Evolutionary conservation across 2,329 filamentous ascomycete genomes (phyloP).

Genomic region (Hymenoscyphus fraxineus): DNA sequence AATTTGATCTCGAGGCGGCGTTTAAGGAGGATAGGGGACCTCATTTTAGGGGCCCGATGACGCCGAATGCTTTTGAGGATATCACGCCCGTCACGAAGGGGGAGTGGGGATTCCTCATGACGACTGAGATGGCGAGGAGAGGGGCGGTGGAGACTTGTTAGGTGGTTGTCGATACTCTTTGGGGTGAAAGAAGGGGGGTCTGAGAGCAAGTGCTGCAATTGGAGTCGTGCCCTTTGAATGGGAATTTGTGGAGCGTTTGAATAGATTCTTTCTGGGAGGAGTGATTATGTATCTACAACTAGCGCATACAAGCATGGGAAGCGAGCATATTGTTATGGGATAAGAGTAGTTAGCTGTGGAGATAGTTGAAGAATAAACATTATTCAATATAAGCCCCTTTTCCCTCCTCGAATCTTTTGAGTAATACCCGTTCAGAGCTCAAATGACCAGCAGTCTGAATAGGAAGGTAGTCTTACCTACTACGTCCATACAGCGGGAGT

Average conservation of each 20-base stretch:
- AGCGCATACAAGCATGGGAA: not conserved
- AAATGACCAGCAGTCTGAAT: no score
- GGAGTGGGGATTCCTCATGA: slow-evolving; percentile 60
- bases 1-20: slow-evolving; percentile 11
- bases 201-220: slow-evolving; percentile 35
- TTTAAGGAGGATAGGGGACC: slow-evolving; percentile 28
- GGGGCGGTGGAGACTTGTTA: slow-evolving; percentile 52
- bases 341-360: not conserved
- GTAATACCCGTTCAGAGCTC: no score
- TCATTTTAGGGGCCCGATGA: slow-evolving; percentile 45
- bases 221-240: slow-evolving; percentile 6
- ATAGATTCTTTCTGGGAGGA: not conserved
- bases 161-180: not conserved
- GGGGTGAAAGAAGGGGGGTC: slow-evolving; percentile 8
- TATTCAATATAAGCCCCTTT: not conserved
- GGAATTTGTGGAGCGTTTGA: not conserved
- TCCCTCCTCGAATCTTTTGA: no score
- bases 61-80: slow-evolving; percentile 58
- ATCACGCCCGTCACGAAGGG: slow-evolving; percentile 59
- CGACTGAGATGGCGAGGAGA: slow-evolving; percentile 42
- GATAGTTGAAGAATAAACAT: not conserved
- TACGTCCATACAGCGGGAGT: no score
- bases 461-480: no score
- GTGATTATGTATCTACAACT: no score
- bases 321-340: not conserved